Percentiles rank a stretch among this genome's conserved stretches.
Conservation (phyloP, 2,329 filamentous ascomycete genomes). For the Penicillium palitans region DNA sequence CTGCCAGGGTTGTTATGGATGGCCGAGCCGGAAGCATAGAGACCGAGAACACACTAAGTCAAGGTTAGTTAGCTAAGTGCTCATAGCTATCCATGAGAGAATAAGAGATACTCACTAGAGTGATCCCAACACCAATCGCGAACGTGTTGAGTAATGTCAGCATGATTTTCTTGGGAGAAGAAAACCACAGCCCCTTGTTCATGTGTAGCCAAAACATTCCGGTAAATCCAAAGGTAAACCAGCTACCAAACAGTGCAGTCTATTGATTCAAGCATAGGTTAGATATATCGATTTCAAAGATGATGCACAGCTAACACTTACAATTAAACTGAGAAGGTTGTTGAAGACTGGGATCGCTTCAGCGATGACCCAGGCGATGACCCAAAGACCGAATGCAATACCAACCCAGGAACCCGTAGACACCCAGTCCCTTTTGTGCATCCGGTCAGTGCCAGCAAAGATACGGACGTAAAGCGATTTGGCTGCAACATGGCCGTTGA, state of each 20-base stretch:
- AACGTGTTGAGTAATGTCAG: neutral
- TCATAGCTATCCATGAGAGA: neutral
- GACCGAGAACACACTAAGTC: neutral
- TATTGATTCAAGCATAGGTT: neutral
- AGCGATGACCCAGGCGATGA: constrained; percentile 64
- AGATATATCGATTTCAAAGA: neutral
- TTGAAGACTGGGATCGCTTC: constrained; percentile 68
- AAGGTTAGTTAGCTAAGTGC: neutral
- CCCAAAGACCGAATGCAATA: constrained; percentile 57
- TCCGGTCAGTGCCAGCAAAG: constrained; percentile 58
- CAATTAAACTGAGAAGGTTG: constrained; percentile 61
- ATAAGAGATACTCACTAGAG: neutral
- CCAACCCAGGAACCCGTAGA: constrained; percentile 58
- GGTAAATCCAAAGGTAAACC: neutral
- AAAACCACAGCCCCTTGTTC: neutral
- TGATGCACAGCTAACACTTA: neutral
- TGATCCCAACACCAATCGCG: neutral
- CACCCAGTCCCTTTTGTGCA: constrained; percentile 48
- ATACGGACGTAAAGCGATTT: constrained; percentile 65
- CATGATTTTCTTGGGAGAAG: neutral
- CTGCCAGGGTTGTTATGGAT: neutral
- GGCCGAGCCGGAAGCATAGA: neutral
- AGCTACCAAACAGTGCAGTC: neutral
- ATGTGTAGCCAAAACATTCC: neutral
- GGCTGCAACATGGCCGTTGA: constrained; percentile 64